Evolutionary conservation across 2,329 filamentous ascomycete species (phyloP).

Genomic region (Hypoxylon sp.): DNA sequence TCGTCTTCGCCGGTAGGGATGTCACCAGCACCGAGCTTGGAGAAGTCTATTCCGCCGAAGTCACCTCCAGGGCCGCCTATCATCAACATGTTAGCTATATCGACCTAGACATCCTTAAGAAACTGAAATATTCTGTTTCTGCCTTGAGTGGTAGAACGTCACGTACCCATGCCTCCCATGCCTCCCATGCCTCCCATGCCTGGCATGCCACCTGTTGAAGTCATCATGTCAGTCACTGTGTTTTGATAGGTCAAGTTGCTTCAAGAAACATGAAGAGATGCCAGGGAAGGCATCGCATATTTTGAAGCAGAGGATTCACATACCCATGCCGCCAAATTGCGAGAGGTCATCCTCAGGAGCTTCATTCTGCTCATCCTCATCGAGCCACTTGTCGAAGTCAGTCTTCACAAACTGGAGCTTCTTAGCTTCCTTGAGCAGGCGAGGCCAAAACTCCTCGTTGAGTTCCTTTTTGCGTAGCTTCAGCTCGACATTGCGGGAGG

Average conservation of each 20-base stretch:
- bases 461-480: slow-evolving; percentile 97
- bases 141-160: no score
- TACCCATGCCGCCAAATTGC: slow-evolving; percentile 72
- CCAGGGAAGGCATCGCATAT: not conserved
- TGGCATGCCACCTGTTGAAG: slow-evolving; percentile 60
- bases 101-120: no score
- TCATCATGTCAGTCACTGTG: slow-evolving; percentile 32
- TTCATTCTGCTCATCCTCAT: slow-evolving; percentile 98
- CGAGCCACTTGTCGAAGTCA: slow-evolving; percentile 99
- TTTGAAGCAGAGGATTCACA: slow-evolving; percentile 44
- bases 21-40: slow-evolving; percentile 78
- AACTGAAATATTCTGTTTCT: no score
- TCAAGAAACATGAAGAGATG: no score
- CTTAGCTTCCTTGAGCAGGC: slow-evolving; percentile 87
- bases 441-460: slow-evolving; percentile 93
- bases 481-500: slow-evolving; percentile 84
- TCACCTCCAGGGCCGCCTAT: slow-evolving; percentile 68
- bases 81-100: slow-evolving; percentile 34
- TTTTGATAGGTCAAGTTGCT: no score
- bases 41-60: slow-evolving; percentile 92
- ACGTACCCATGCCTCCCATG: slow-evolving; percentile 52
- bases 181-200: slow-evolving; percentile 59
- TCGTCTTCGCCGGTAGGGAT: slow-evolving; percentile 53
- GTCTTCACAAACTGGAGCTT: slow-evolving; percentile 98
- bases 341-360: slow-evolving; percentile 81